These are phyloP conservation scores for Gossypium gossypioides DNA, from an alignment of 441 rosid species.

Conservation along the genomic window DNA sequence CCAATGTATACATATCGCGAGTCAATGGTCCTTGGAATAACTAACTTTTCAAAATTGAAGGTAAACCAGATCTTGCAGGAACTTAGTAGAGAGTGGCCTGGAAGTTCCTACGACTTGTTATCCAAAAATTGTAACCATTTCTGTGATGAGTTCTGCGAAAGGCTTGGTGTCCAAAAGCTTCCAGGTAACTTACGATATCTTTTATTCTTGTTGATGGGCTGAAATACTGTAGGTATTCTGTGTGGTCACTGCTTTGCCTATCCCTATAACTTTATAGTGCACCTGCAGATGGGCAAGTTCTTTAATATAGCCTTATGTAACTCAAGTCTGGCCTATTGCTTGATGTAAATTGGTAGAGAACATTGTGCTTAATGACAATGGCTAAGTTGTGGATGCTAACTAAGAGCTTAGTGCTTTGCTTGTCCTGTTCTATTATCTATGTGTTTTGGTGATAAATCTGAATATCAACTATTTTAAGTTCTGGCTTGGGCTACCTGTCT, in stretches of 20 bases:
- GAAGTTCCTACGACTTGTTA: slow-evolving; percentile 66
- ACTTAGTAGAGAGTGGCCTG: slow-evolving; percentile 90
- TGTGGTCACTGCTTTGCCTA: neutral
- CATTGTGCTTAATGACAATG: neutral
- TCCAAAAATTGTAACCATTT: slow-evolving; percentile 93
- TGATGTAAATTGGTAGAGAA: neutral
- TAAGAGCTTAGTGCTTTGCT: neutral
- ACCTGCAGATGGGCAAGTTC: neutral
- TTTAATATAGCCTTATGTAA: neutral
- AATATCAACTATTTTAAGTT: neutral
- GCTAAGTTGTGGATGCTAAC: neutral
- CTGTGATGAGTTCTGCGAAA: slow-evolving; percentile 77
- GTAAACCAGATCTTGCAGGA: slow-evolving; percentile 77
- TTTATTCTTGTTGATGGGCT: neutral
- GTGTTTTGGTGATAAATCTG: neutral
- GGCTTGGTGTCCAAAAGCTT: slow-evolving; percentile 82
- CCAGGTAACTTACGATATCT: slow-evolving; percentile 47
- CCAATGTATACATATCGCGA: slow-evolving; percentile 93
- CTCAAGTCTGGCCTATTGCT: neutral
- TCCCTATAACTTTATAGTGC: neutral
- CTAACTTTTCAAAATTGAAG: slow-evolving; percentile 47
- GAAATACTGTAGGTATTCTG: neutral
- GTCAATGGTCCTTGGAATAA: slow-evolving; percentile 61
- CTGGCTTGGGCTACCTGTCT: neutral
- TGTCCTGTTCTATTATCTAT: neutral